Percentiles rank a stretch among this genome's conserved stretches.
These are phyloP conservation scores for Ceratobasidium sp. DNA, from an alignment of 1,284 basidiomycete species.

Conservation along the genomic window DNA sequence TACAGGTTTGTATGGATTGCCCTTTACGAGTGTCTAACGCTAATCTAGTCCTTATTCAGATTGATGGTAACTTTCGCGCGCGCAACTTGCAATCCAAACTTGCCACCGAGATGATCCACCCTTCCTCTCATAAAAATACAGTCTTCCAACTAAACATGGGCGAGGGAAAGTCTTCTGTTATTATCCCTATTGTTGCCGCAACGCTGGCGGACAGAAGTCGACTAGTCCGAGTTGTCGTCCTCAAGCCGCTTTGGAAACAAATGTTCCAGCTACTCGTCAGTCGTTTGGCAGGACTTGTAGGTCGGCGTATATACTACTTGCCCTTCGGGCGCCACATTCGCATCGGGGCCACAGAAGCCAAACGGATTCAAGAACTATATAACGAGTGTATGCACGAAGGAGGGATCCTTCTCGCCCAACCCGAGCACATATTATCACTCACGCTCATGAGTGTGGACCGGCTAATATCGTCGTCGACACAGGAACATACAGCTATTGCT, in stretches of 20 bases:
- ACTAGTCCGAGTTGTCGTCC: constrained; percentile 65
- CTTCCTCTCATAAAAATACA: constrained; percentile 57
- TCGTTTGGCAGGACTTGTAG: constrained; percentile 62
- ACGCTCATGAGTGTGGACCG: constrained; percentile 62
- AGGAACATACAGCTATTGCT: constrained; percentile 2
- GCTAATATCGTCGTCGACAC: constrained; percentile 48
- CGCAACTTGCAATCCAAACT: constrained; percentile 61
- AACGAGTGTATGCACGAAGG: constrained; percentile 58
- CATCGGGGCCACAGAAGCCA: constrained; percentile 51
- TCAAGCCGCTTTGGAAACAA: constrained; percentile 60
- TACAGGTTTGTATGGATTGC: constrained; percentile 13
- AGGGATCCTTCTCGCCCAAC: constrained; percentile 65
- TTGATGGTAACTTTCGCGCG: constrained; percentile 63
- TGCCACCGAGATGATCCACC: constrained; percentile 65
- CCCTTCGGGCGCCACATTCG: constrained; percentile 64
- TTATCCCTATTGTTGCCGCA: constrained; percentile 62
- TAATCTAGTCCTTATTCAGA: constrained; percentile 52
- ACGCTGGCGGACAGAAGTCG: constrained; percentile 61
- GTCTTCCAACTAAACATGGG: constrained; percentile 70
- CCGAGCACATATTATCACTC: constrained; percentile 68
- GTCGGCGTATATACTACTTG: constrained; percentile 65
- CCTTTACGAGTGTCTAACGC: background rate
- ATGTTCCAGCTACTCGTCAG: constrained; percentile 66
- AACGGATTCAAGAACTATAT: constrained; percentile 55
- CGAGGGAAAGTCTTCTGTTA: constrained; percentile 69